Base-by-base conservation (phyloP, 257 asterid species). In the Ehretia macrophylla region DNA sequence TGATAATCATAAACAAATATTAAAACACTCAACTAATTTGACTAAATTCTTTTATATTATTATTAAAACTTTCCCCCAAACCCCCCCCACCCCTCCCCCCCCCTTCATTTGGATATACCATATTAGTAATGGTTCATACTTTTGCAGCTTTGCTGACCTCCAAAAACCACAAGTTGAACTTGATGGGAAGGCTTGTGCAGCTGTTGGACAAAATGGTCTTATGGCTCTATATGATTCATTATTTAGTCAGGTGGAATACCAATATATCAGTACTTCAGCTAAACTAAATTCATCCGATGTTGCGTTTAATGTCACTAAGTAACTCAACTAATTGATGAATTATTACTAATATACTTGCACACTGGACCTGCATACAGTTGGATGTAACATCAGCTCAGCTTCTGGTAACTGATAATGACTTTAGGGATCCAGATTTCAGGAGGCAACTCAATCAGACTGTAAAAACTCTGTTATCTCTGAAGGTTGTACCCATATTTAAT, bases 121-220 rank as follows among this genome's bases (percentile, higher is more conserved):
- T 14, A 20, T 51, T 5, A 4, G 20, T 16, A 48, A 48, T 1
- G 8, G 48, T 35, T n/a, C 37, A 49, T 9, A 19, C 21, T 12
- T n/a, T 51, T 56, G 71, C 90, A 92, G 97, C 76, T 92, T 92
- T 64, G 96, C 97, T 4, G 99, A 86, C 75, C 97, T 92, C 65
- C 97, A 92, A 79, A 93, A 89, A 80, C 99, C 95, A n/a, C 96
- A 93, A 27, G 60, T 27, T 27, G 35, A 93, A 63, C 95, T 93
- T 70, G 99, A 89, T 55, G 99, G 99, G 69, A 93, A 93, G 80
- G 97, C 96, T 62, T 93, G 99, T 72, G 97, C 99, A 5, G 99
- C 94, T 51, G 97, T 93, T 53, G 99, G 99, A 59, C 99, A 93
- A 77, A 93, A 93, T 68, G 95, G 96, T 66, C 96, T 93, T 60